These are phyloP conservation scores for Tricholoma furcatifolium DNA, from an alignment of 768 basidiomycete genomes.

Conservation along the genomic window DNA sequence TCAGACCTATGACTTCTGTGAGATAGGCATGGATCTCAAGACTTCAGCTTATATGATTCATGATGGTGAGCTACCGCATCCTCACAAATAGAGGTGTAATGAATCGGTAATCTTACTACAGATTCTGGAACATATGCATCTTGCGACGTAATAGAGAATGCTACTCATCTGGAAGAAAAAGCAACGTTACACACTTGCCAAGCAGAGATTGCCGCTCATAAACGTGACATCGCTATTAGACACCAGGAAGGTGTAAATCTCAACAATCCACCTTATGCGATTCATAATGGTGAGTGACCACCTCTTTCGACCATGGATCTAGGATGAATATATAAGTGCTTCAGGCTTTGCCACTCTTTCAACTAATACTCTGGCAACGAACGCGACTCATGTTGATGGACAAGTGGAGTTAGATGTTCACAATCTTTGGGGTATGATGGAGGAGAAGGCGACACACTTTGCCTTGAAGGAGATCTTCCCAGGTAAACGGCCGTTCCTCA, in stretches of 20 bases:
- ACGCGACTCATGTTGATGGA: slow-evolving; percentile 67
- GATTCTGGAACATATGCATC: no score
- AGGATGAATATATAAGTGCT: background rate
- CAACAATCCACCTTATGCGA: slow-evolving; percentile 62
- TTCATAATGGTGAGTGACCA: slow-evolving; percentile 59
- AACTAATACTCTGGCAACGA: slow-evolving; percentile 59
- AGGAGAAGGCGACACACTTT: slow-evolving; percentile 62
- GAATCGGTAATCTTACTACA: no score
- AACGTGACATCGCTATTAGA: slow-evolving; percentile 51
- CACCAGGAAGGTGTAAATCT: slow-evolving; percentile 46
- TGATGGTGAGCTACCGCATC: no score
- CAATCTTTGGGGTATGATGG: slow-evolving; percentile 72
- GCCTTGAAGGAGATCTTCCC: slow-evolving; percentile 54
- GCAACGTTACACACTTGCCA: no score
- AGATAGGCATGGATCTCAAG: no score
- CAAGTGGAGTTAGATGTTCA: slow-evolving; percentile 65
- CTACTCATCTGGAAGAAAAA: no score
- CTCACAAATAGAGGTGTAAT: no score
- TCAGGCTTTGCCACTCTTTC: slow-evolving; percentile 54
- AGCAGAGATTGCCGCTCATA: slow-evolving; percentile 29
- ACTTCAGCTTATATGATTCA: no score
- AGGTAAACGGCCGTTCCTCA: slow-evolving; percentile 68
- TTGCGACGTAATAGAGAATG: no score
- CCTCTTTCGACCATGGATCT: slow-evolving; percentile 1
- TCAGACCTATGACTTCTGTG: no score